Evolutionary conservation across 805 yeast species (phyloP).

Genomic region (Ogataea thermomethanolica): DNA sequence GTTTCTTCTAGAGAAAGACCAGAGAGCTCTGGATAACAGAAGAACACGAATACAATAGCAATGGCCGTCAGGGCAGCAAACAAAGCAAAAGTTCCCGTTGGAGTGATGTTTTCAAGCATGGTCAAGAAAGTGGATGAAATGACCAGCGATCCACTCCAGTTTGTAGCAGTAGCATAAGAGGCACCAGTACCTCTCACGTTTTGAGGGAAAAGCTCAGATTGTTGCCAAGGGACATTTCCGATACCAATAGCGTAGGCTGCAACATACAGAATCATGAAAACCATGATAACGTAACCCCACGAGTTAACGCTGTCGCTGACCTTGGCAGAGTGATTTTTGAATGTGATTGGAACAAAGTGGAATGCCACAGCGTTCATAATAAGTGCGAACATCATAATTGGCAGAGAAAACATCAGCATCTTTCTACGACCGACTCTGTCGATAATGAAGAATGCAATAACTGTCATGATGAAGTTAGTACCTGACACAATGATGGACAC

Average conservation of each 20-base stretch:
- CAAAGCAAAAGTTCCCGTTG: slow-evolving; percentile 89
- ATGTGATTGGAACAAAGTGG: slow-evolving; percentile 71
- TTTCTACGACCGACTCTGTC: slow-evolving; percentile 87
- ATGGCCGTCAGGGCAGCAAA: slow-evolving; percentile 79
- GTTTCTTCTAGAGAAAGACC: slow-evolving; percentile 91
- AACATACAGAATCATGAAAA: slow-evolving; percentile 81
- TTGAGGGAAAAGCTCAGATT: slow-evolving; percentile 92
- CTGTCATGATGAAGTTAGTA: slow-evolving; percentile 86
- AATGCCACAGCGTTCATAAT: slow-evolving; percentile 85
- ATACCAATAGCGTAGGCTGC: slow-evolving; percentile 92
- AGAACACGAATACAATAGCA: slow-evolving; percentile 69
- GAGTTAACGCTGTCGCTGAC: slow-evolving; percentile 52
- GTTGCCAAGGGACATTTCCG: slow-evolving; percentile 99
- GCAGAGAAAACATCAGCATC: slow-evolving; percentile 74
- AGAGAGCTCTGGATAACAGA: slow-evolving; percentile 89
- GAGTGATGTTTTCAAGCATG: slow-evolving; percentile 89
- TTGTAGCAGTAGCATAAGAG: slow-evolving; percentile 85
- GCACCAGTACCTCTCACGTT: slow-evolving; percentile 90
- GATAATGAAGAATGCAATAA: slow-evolving; percentile 80
- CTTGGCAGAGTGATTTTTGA: slow-evolving; percentile 45
- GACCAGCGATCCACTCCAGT: slow-evolving; percentile 92
- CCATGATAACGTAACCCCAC: slow-evolving; percentile 86
- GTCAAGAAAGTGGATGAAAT: slow-evolving; percentile 92
- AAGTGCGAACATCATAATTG: slow-evolving; percentile 77
- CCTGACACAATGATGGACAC: slow-evolving; percentile 93